Evolutionary conservation across 139 green algal genomes (phyloP).

Genomic region (Coccomyxa sp.): DNA sequence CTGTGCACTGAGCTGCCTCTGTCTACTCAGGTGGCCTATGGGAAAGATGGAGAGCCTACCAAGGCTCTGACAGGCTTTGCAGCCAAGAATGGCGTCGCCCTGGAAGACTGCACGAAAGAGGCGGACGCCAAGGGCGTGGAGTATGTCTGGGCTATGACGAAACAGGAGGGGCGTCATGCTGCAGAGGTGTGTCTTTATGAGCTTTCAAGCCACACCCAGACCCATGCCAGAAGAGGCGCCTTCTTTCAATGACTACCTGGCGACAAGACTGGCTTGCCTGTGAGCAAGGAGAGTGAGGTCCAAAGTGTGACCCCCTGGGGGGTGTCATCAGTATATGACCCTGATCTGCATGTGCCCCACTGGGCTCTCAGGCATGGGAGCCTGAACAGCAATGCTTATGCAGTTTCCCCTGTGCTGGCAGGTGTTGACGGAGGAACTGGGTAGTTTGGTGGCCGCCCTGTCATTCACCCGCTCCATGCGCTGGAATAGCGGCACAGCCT

Average conservation of each 20-base stretch:
- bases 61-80: conserved; percentile 93
- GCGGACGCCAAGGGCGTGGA: conserved; percentile 85
- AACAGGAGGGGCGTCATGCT: neutral
- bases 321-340: no score
- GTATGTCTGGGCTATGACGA: conserved; percentile 75
- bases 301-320: neutral
- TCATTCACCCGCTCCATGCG: conserved; percentile 92
- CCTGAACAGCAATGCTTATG: neutral
- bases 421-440: conserved; percentile 77
- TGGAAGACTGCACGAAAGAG: conserved; percentile 39
- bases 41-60: conserved; percentile 62
- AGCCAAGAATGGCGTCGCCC: conserved; percentile 77
- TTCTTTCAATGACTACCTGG: no score
- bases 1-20: neutral
- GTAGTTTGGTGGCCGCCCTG: conserved; percentile 60
- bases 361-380: no score
- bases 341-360: no score
- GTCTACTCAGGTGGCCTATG: conserved; percentile 51
- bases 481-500: conserved; percentile 71
- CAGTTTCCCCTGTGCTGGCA: conserved; percentile 12
- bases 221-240: no score
- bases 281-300: no score
- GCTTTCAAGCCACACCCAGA: no score
- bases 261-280: no score
- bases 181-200: neutral